Evolutionary conservation across 1,284 basidiomycete species (phyloP), one percentile per base, ranked within the genome.

Genomic region (Marasmius tenuissimus): DNA sequence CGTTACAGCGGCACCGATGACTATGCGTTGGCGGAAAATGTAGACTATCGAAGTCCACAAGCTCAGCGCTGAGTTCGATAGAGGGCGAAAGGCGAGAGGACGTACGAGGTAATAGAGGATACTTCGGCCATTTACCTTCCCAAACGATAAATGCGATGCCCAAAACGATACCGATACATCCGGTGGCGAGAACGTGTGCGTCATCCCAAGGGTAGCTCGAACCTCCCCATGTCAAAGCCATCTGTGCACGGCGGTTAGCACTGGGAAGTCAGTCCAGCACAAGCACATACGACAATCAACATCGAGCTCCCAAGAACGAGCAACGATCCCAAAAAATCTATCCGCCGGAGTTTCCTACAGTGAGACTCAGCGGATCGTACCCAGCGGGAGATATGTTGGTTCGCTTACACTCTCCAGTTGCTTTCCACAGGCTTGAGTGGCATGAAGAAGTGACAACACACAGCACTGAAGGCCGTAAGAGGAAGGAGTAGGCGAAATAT

Each of bases 191-290:
- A 3, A 69, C 48, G 12, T 49, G 48, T 10, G 27, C 48, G 18
- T 49, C 6, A 20, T 49, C 33, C 67, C 67, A 69, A 16, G 63
- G 22, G 48, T 69, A 67, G 12, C 59, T 57, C 20, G 61, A 61
- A 40, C 67, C 65, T 18, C 61, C 66, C 67, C 66, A 69, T n/a
- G 67, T 69, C n/a, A 69, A 58, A 7, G 67, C 56, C 27, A 69
- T 39, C 67, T 68, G 59, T 33, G 12, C 22, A 48, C 12, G 51
- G 27, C 56, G 45, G 11, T 47, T 33, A 4, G 11, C 22, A 39
- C n/a, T 18, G 54, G 22, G 39, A 37, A 27, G 48, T 49, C 14
- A 37, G 39, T 1, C n/a, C 20, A 40, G 27, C 16, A 20, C 1
- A 11, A 35, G 10, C 1, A 58, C 65, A 4, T 37, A 68, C 67